Base-by-base conservation (phyloP, 108 stramenopile genomes). In the Nitzschia sp. region DNA sequence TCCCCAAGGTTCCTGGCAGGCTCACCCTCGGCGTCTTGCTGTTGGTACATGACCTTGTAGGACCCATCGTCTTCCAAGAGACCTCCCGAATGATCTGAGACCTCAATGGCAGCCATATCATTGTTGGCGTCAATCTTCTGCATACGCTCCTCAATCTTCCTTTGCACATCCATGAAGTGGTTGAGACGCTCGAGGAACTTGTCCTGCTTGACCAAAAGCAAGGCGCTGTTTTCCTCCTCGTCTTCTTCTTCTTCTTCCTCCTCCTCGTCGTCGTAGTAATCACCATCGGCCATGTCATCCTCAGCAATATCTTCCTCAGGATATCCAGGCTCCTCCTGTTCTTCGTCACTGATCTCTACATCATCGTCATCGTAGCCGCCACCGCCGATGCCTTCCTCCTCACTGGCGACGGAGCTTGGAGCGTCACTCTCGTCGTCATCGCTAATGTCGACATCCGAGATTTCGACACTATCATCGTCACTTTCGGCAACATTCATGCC, bases 151-250 rank as follows among this genome's bases (percentile, higher is more conserved):
- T 70, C 42, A 17, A 76, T 46, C 53, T 76, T 76, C 41, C 69
- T 29, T 15, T 76, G 75, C 8, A 70, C 75, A 34, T 76, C 63
- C 75, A 76, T 76, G 56, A 76, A 76, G 53, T 76, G 75, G 38
- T 65, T 70, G 22, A 76, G 51, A 22, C 75, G 75, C 58, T 76
- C 75, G 50, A 59, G 70, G 63, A 76, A 76, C 41, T 65, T 76
- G 15, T 76, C 75, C 34, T 76, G 67, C 48, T 76, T 64, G 24
- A 59, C 56, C 8, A 57, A 46, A 8, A 70, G 39, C 69, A 76
- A 34, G 10, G 57, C 75, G 19, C 41, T 38, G 20, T 57, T 43
- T 42, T 76, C 75, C 19, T 67, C 75, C 0, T 70, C 55, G 2
- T 65, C 56, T n/a, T 44, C 69, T 0, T 70, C 62, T 9, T 76